These are phyloP conservation scores for Fusarium palustre DNA, from an alignment of 2,329 filamentous ascomycete genomes.

Conservation along the genomic window DNA sequence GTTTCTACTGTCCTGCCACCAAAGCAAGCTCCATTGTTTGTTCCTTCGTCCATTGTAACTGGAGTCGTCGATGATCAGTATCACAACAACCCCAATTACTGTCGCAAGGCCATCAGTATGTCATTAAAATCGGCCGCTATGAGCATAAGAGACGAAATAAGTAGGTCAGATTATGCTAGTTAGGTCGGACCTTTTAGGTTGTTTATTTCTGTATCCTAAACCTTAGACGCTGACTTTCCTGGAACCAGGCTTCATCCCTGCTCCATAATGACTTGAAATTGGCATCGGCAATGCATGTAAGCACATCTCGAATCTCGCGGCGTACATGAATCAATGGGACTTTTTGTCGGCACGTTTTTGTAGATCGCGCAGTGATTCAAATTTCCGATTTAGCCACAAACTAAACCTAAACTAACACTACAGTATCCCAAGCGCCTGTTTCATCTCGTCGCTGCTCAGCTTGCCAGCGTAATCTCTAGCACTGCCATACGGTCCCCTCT, in stretches of 20 bases:
- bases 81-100: background rate
- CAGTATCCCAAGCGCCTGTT: slow-evolving; percentile 12
- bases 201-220: background rate
- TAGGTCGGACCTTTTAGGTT: background rate
- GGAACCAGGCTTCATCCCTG: background rate
- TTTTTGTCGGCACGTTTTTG: background rate
- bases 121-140: too few relatives aligned
- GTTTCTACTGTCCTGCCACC: background rate
- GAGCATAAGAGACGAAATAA: background rate
- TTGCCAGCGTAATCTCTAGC: slow-evolving; percentile 19
- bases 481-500: slow-evolving; percentile 29
- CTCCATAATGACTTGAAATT: background rate
- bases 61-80: background rate
- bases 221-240: too few relatives aligned
- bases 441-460: slow-evolving; percentile 31
- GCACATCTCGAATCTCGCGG: background rate
- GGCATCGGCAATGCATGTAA: background rate
- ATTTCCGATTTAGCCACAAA: background rate
- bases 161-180: background rate
- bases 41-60: background rate
- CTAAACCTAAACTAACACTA: background rate
- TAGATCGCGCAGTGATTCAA: background rate
- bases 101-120: too few relatives aligned
- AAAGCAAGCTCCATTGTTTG: background rate
- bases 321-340: background rate